phyloP scores from a whole-genome alignment of 1,284 basidiomycete genomes.

The Leccinum huronense region DNA sequence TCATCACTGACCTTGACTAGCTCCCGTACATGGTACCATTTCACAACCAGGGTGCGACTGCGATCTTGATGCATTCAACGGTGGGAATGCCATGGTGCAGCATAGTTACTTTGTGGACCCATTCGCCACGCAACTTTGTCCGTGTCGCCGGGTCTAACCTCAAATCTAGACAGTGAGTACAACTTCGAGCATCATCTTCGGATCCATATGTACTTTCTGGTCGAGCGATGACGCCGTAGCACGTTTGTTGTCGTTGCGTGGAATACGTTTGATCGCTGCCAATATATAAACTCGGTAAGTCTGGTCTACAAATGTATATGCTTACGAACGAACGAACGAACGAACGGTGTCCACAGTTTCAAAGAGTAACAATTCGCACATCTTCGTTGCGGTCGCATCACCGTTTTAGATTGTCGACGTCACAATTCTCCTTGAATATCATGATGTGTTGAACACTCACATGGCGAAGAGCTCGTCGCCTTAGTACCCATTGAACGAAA shows the following conservation, averaged over 20 bases:
- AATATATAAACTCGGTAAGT: neutral
- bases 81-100: conserved; percentile 62
- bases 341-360: no score
- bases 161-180: neutral
- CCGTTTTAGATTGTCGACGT: neutral
- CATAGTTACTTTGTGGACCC: conserved; percentile 46
- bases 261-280: neutral
- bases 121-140: neutral
- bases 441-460: conserved; percentile 7
- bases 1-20: conserved; percentile 4
- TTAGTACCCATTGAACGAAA: neutral
- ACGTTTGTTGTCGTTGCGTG: neutral
- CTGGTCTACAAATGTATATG: neutral
- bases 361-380: neutral
- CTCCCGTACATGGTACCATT: conserved; percentile 51
- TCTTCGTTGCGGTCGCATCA: neutral
- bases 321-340: neutral
- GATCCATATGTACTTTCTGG: neutral
- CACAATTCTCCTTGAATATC: neutral
- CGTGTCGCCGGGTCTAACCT: neutral
- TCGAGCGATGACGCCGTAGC: neutral
- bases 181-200: neutral
- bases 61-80: conserved; percentile 48
- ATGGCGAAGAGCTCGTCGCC: neutral
- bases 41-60: conserved; percentile 57